Evolutionary conservation across 495 filamentous ascomycete genomes (phyloP), one percentile per base, ranked within the genome.

Genomic region (Aspergillus ellipticus): DNA sequence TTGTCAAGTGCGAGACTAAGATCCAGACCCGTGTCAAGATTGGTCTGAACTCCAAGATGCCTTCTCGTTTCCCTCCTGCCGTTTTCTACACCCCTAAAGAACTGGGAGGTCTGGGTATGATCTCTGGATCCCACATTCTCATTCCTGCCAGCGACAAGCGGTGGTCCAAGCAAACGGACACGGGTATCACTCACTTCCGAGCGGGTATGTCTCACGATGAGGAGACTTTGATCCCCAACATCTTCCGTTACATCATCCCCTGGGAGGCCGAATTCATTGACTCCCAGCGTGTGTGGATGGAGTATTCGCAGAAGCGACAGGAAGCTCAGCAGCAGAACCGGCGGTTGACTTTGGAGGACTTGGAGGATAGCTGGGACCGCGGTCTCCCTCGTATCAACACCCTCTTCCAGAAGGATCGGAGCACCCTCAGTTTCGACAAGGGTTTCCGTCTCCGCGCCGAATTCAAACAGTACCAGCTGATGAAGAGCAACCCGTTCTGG

Each of bases 401-500:
- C 0, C 81, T 99, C 9, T 99, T 99, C 84, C 95, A 99, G 72
- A 99, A 99, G 71, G 95, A 99, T 64, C 83, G 95, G 60, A 96
- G 92, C 72, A 99, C 95, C 0, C 79, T 99, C 55, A 95, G 90
- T 65, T 99, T 99, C 67, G 95, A 99, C 77, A 99, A 99, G 74
- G 95, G 95, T 42, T 97, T 97, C 84, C 88, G 95, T 61, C 85
- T 94, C 24, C 81, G 95, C 31, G 90, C 92, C 22, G 95, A 99
- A 75, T 99, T 97, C 79, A 99, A 97, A 77, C 87, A 89, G 51
- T 99, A 97, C 69, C 93, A 96, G 72, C 77, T 97, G 57, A 97
- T 98, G 94, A 97, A 97, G 85, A 96, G 89, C 78, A 97, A 97
- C 70, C 93, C 94, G 0, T 98, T 97, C 81, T 97, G 92, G 93